Evolutionary conservation across 352 stramenopile species (phyloP).

Genomic region (Phytopythium helicoides): DNA sequence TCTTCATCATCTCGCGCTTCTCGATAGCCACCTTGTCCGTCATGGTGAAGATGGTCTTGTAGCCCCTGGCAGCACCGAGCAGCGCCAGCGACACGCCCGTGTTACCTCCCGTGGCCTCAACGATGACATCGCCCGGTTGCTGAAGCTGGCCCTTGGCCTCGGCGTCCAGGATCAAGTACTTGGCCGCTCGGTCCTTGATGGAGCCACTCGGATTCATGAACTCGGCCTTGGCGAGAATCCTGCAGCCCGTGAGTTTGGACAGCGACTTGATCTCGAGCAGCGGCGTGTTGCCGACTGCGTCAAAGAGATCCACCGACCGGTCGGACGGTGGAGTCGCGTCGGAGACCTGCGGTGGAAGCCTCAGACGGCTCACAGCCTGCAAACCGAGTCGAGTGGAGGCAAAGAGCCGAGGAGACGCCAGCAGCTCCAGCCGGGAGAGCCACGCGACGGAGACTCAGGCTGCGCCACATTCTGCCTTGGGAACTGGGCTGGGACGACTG

Average conservation of each 20-base stretch:
- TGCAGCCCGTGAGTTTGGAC: constrained; percentile 67
- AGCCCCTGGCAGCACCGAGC: constrained; percentile 82
- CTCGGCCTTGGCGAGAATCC: constrained; percentile 80
- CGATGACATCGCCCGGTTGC: constrained; percentile 54
- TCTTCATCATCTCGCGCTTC: constrained; percentile 81
- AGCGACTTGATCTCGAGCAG: constrained; percentile 68
- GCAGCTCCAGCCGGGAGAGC: no score
- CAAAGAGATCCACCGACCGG: constrained; percentile 55
- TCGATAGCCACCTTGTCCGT: constrained; percentile 60
- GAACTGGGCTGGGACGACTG: no score
- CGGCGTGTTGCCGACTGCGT: constrained; percentile 72
- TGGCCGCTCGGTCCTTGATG: constrained; percentile 94
- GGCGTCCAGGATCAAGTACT: constrained; percentile 91
- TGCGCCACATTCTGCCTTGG: no score
- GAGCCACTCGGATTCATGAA: constrained; percentile 91
- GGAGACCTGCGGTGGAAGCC: background rate
- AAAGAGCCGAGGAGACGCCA: no score
- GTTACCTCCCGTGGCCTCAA: constrained; percentile 90
- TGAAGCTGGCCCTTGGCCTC: constrained; percentile 81
- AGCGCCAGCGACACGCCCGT: constrained; percentile 91
- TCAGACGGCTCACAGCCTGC: no score
- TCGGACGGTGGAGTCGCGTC: constrained; percentile 6
- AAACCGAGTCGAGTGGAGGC: no score
- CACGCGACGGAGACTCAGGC: no score
- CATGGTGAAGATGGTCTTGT: constrained; percentile 81